These are phyloP conservation scores for Xylariaceae sp. DNA, from an alignment of 2,329 filamentous ascomycete species.

Conservation along the genomic window DNA sequence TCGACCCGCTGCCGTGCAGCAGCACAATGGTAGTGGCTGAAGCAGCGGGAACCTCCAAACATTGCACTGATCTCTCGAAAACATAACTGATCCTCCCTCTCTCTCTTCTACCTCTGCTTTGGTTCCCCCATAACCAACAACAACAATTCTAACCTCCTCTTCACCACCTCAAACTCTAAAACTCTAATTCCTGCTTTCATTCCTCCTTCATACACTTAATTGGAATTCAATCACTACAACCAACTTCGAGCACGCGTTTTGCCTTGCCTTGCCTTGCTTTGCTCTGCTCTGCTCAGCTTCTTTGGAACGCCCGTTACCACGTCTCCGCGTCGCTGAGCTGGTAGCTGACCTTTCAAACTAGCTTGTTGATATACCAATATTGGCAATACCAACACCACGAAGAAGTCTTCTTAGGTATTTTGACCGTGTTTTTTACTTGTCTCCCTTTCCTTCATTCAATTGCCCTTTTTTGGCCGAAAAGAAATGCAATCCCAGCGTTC, in stretches of 20 bases:
- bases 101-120: conserved; percentile 13
- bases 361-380: conserved; percentile 38
- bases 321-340: conserved; percentile 19
- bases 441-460: not conserved
- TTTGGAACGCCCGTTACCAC: conserved; percentile 5
- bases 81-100: conserved; percentile 34
- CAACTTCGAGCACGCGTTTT: no score
- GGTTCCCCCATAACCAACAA: conserved; percentile 27
- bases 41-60: conserved; percentile 29
- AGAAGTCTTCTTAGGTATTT: conserved; percentile 28
- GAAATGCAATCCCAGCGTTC: not conserved
- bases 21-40: conserved; percentile 25
- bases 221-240: not conserved
- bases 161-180: conserved; percentile 6
- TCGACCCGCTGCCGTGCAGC: conserved; percentile 28
- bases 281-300: conserved; percentile 11
- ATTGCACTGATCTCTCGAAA: conserved; percentile 37
- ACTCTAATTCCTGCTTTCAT: conserved; percentile 14
- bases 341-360: conserved; percentile 22
- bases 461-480: conserved; percentile 7
- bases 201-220: conserved; percentile 18
- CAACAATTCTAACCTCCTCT: conserved; percentile 23
- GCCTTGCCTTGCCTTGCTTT: conserved; percentile 6
- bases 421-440: not conserved
- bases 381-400: conserved; percentile 20